Evolutionary conservation across 1,139 yeast genomes (phyloP).

Genomic region (Kodamaea sp.): DNA sequence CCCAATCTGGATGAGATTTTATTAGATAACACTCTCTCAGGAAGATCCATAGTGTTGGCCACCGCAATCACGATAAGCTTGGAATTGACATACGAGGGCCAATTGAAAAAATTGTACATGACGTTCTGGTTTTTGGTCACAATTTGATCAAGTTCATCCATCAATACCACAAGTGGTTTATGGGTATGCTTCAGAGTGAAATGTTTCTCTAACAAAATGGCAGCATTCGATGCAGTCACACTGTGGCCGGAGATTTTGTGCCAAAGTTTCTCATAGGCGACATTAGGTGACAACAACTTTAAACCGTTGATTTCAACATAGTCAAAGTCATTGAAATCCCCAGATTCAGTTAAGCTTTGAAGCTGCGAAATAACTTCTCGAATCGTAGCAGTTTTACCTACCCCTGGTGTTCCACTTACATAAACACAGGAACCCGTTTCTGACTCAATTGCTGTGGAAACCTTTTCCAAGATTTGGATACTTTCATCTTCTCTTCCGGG

Average conservation of each 20-base stretch:
- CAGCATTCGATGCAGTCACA: conserved; percentile 66
- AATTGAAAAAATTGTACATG: conserved; percentile 93
- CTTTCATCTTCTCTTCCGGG: conserved; percentile 93
- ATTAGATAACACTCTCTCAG: conserved; percentile 83
- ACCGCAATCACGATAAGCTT: conserved; percentile 87
- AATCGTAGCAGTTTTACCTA: conserved; percentile 94
- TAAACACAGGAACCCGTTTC: conserved; percentile 83
- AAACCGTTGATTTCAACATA: conserved; percentile 90
- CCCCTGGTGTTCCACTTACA: conserved; percentile 97
- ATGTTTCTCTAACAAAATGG: conserved; percentile 39
- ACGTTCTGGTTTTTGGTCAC: conserved; percentile 84
- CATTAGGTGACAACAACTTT: conserved; percentile 77
- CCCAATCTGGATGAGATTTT: conserved; percentile 93
- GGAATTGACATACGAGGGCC: conserved; percentile 88
- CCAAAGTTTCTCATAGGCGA: conserved; percentile 87
- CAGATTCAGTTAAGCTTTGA: conserved; percentile 42
- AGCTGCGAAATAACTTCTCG: conserved; percentile 80
- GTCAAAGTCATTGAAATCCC: conserved; percentile 59
- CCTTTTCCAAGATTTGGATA: conserved; percentile 63
- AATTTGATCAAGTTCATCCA: conserved; percentile 93
- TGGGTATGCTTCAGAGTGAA: conserved; percentile 25
- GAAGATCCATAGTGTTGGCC: conserved; percentile 96
- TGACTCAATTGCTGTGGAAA: conserved; percentile 75
- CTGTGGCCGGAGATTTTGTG: conserved; percentile 64
- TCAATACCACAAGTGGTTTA: conserved; percentile 67